Evolutionary conservation across 2,329 filamentous ascomycete species (phyloP).

Genomic region (Orbilia oligospora): DNA sequence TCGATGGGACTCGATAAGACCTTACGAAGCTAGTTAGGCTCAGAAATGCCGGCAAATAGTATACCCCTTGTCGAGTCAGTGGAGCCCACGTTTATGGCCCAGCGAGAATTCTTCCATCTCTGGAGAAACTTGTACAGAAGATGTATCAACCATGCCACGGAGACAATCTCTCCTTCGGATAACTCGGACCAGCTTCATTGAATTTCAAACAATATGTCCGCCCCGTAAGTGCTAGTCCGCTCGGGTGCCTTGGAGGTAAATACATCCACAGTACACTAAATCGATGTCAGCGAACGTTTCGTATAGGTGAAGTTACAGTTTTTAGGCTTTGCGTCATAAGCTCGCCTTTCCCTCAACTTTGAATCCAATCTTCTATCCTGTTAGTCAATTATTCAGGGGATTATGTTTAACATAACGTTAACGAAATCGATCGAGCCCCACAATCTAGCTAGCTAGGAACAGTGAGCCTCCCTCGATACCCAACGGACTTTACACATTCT

Average conservation of each 20-base stretch:
- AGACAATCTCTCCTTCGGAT: constrained; percentile 46
- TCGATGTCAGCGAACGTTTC: not conserved
- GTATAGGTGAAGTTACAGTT: not conserved
- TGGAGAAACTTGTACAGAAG: constrained; percentile 22
- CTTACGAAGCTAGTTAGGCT: constrained; percentile 23
- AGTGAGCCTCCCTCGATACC: not conserved
- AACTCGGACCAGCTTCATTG: constrained; percentile 30
- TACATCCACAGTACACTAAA: not conserved
- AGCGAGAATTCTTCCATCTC: constrained; percentile 43
- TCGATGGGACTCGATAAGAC: constrained; percentile 18
- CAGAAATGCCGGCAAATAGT: constrained; percentile 43
- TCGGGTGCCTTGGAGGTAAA: not conserved
- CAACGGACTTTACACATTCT: constrained; percentile 12
- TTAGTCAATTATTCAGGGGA: constrained; percentile 32
- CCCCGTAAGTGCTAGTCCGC: not conserved
- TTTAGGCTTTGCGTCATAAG: constrained; percentile 32
- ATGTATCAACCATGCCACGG: constrained; percentile 36
- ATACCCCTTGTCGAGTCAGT: constrained; percentile 19
- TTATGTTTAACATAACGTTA: constrained; percentile 44
- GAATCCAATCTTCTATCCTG: not conserved
- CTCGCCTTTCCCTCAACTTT: not conserved
- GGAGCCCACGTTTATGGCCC: constrained; percentile 28
- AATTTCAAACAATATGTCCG: not conserved
- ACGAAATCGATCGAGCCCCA: constrained; percentile 26
- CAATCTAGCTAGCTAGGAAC: not conserved